phyloP scores from a whole-genome alignment of 805 yeast genomes.

The Metschnikowia arizonensis region DNA sequence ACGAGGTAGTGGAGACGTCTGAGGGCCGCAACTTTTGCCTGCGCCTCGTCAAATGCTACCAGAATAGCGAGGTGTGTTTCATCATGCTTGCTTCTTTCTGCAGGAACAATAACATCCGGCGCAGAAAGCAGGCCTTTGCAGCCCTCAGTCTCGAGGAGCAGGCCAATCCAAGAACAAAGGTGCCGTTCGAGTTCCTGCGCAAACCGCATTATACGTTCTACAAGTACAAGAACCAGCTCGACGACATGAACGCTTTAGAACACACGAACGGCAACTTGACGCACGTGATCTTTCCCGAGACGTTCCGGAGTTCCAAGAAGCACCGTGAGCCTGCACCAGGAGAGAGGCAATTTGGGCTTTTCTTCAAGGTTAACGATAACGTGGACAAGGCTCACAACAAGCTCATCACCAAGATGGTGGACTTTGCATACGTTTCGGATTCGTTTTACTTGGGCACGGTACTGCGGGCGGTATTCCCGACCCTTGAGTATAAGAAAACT shows the following conservation, averaged over 20 bases:
- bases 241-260: constrained; percentile 15
- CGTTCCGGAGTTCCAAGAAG: constrained; percentile 8
- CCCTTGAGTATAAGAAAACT: constrained; percentile 11
- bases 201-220: constrained; percentile 20
- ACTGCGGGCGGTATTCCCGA: constrained; percentile 20
- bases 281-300: constrained; percentile 27
- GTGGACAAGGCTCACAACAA: constrained; percentile 20
- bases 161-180: constrained; percentile 13
- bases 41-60: constrained; percentile 24
- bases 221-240: constrained; percentile 17
- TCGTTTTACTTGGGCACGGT: constrained; percentile 29
- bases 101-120: constrained; percentile 17
- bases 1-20: constrained; percentile 22
- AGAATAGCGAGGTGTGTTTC: constrained; percentile 21
- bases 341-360: constrained; percentile 26
- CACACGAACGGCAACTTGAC: constrained; percentile 30
- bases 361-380: constrained; percentile 29
- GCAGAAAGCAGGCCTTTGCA: constrained; percentile 11
- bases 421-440: constrained; percentile 28
- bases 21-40: constrained; percentile 25
- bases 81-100: constrained; percentile 23
- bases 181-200: constrained; percentile 23
- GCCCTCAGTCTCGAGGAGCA: constrained; percentile 13
- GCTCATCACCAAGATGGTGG: constrained; percentile 18
- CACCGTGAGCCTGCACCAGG: constrained; percentile 18